phyloP scores from a whole-genome alignment of 2,329 filamentous ascomycete species.

The Colletotrichum sublineola region DNA sequence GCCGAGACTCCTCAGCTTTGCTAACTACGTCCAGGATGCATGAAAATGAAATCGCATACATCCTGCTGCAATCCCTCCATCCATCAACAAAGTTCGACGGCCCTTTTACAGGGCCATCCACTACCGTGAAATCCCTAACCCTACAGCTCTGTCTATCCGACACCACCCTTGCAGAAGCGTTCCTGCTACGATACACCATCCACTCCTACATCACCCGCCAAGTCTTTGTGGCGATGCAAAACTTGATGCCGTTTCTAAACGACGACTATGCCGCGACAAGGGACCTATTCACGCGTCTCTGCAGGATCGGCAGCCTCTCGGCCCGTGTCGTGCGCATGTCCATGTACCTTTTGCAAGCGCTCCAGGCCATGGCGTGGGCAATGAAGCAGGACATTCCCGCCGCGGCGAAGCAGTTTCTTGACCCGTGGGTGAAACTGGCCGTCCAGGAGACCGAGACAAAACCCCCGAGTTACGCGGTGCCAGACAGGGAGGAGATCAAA shows the following conservation, averaged over 20 bases:
- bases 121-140: conserved; percentile 30
- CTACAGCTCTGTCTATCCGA: conserved; percentile 38
- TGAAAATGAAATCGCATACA: conserved; percentile 37
- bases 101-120: conserved; percentile 20
- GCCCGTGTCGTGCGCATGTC: conserved; percentile 39
- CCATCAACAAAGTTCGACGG: conserved; percentile 29
- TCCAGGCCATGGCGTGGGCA: conserved; percentile 39
- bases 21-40: conserved; percentile 26
- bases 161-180: conserved; percentile 32
- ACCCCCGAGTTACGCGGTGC: conserved; percentile 34
- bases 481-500: conserved; percentile 32
- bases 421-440: conserved; percentile 37
- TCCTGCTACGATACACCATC: conserved; percentile 18
- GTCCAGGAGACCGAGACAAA: conserved; percentile 33
- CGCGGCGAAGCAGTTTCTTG: conserved; percentile 27
- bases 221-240: conserved; percentile 34
- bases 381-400: conserved; percentile 34
- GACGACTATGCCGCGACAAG: conserved; percentile 27
- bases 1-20: neutral
- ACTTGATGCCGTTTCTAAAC: conserved; percentile 37
- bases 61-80: conserved; percentile 23
- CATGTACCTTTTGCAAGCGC: conserved; percentile 35
- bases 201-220: conserved; percentile 35
- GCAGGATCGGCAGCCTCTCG: conserved; percentile 37
- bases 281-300: conserved; percentile 33